These are phyloP conservation scores for Shiraia sp. DNA, from an alignment of 2,329 filamentous ascomycete species.

Conservation along the genomic window DNA sequence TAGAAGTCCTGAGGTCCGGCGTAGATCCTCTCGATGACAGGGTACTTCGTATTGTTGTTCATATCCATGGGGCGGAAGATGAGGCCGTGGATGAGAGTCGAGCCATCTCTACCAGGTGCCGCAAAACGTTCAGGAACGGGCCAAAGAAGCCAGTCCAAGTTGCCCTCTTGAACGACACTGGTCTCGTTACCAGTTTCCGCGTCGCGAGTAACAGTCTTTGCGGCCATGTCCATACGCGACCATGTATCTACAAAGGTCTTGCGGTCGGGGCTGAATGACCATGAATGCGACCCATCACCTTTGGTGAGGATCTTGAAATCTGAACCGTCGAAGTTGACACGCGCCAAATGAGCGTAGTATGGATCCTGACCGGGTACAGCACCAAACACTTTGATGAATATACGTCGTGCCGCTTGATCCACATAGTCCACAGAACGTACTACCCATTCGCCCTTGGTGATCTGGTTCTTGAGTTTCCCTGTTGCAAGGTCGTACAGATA, in stretches of 20 bases:
- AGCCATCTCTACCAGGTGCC: constrained; percentile 26
- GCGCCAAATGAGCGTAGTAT: constrained; percentile 30
- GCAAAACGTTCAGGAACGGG: constrained; percentile 29
- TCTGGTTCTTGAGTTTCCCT: constrained; percentile 45
- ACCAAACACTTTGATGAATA: constrained; percentile 27
- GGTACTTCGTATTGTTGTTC: constrained; percentile 29
- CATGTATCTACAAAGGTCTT: constrained; percentile 26
- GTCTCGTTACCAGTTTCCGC: constrained; percentile 23
- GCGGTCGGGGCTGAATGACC: constrained; percentile 19
- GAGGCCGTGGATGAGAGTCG: constrained; percentile 29
- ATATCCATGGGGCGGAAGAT: constrained; percentile 27
- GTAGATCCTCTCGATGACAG: constrained; percentile 33
- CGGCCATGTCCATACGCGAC: constrained; percentile 30
- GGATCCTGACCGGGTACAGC: constrained; percentile 25
- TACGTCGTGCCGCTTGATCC: constrained; percentile 22
- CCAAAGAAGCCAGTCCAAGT: constrained; percentile 17
- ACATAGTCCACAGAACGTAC: constrained; percentile 28
- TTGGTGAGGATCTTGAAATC: constrained; percentile 28
- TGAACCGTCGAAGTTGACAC: constrained; percentile 32
- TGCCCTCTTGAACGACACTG: constrained; percentile 17
- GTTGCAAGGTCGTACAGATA: constrained; percentile 27
- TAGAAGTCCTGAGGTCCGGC: constrained; percentile 29
- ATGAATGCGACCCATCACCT: constrained; percentile 26
- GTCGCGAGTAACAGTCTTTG: constrained; percentile 22
- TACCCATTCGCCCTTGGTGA: constrained; percentile 45